Percentiles rank a stretch among this genome's conserved stretches.
These are phyloP conservation scores for Ilyonectria mors-panacis DNA, from an alignment of 2,329 filamentous ascomycete species.

Conservation along the genomic window DNA sequence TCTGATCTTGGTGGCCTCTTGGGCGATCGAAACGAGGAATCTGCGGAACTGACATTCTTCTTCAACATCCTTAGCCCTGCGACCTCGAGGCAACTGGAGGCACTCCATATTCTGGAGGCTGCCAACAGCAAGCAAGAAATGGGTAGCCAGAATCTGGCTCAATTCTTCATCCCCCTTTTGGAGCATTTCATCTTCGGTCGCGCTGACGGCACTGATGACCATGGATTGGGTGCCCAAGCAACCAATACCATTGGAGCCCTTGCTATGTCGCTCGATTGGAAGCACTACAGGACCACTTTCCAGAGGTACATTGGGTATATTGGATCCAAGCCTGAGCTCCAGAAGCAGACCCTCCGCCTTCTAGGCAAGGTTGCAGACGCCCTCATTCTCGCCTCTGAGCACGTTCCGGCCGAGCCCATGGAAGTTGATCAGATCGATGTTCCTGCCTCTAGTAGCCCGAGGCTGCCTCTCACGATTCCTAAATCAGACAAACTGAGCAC, in stretches of 20 bases:
- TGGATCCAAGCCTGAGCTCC: slow-evolving; percentile 82
- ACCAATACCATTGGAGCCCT: slow-evolving; percentile 84
- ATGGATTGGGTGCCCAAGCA: slow-evolving; percentile 89
- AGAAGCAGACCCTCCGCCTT: slow-evolving; percentile 88
- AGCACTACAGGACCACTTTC: slow-evolving; percentile 88
- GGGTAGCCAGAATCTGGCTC: slow-evolving; percentile 82
- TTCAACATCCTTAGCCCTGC: slow-evolving; percentile 93
- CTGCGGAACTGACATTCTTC: slow-evolving; percentile 82
- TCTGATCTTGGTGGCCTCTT: slow-evolving; percentile 82
- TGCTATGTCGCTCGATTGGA: slow-evolving; percentile 86
- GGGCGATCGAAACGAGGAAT: slow-evolving; percentile 73
- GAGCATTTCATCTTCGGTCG: slow-evolving; percentile 95
- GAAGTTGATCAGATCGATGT: slow-evolving; percentile 56
- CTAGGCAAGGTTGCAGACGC: slow-evolving; percentile 87
- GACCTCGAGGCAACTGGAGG: slow-evolving; percentile 86
- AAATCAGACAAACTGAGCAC: slow-evolving; percentile 75
- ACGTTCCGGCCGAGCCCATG: slow-evolving; percentile 57
- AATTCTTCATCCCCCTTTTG: slow-evolving; percentile 90
- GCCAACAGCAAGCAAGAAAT: slow-evolving; percentile 77
- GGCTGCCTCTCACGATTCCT: slow-evolving; percentile 77
- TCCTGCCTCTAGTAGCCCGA: slow-evolving; percentile 49
- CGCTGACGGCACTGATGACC: slow-evolving; percentile 80
- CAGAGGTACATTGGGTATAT: slow-evolving; percentile 88
- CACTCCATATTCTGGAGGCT: slow-evolving; percentile 81
- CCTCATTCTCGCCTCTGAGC: slow-evolving; percentile 70